Percentiles rank a stretch among this genome's conserved stretches.
Evolutionary conservation across 352 stramenopile genomes (phyloP).

Genomic region (Phytophthora boehmeriae): DNA sequence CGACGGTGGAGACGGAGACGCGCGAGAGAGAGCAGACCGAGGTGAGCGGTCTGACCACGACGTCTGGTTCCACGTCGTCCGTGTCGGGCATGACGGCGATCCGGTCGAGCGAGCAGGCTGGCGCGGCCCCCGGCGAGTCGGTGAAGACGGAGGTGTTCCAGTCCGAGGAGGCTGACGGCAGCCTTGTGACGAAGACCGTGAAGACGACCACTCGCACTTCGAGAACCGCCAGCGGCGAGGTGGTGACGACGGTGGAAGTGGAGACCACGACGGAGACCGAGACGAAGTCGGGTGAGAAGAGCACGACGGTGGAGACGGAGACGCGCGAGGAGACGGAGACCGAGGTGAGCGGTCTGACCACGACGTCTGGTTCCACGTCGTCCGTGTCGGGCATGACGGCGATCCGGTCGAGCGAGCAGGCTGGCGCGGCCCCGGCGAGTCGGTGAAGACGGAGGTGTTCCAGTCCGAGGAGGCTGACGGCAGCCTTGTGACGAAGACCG

Average conservation of each 20-base stretch:
- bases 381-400: constrained; percentile 18
- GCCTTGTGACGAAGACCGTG: constrained; percentile 12
- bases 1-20: constrained; percentile 2
- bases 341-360: constrained; percentile 10
- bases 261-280: constrained; percentile 24
- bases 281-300: constrained; percentile 15
- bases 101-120: not conserved
- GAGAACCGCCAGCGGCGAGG: constrained; percentile 6
- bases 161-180: constrained; percentile 4
- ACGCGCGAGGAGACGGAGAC: constrained; percentile 26
- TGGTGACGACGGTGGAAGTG: constrained; percentile 12
- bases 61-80: not conserved
- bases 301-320: constrained; percentile 19
- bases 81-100: not conserved
- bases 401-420: not conserved
- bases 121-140: not conserved
- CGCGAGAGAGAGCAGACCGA: constrained; percentile 1
- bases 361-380: constrained; percentile 5
- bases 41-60: not conserved
- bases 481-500: not conserved
- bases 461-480: not conserved
- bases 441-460: constrained; percentile 1
- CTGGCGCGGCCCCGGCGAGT: not conserved
- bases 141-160: constrained; percentile 16
- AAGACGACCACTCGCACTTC: constrained; percentile 20